A percentile compares a stretch with the other conserved stretches of the same genome.
These are phyloP conservation scores for Neurospora sublineolata DNA, from an alignment of 495 filamentous ascomycete genomes.

Conservation along the genomic window DNA sequence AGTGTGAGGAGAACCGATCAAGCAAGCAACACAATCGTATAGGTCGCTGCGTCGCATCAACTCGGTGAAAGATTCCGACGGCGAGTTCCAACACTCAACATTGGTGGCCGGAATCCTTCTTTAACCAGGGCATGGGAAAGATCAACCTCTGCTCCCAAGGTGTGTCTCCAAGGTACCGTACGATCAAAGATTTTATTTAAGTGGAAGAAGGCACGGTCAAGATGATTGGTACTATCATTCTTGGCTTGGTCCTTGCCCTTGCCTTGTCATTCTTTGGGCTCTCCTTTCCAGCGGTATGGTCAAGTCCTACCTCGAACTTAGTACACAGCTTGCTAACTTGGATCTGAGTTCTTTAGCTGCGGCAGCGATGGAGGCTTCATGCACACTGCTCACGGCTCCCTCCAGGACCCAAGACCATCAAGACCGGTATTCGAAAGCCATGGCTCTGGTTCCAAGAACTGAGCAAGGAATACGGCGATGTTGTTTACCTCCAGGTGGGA, in stretches of 20 bases:
- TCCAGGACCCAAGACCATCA: conserved; percentile 22
- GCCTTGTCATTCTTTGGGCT: background rate
- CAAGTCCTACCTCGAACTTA: background rate
- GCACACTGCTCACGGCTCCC: conserved; percentile 22
- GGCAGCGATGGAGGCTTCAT: conserved; percentile 21
- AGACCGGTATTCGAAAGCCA: conserved; percentile 31
- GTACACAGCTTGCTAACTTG: background rate
- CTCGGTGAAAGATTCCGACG: background rate
- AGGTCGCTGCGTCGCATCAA: background rate
- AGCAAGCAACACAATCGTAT: background rate
- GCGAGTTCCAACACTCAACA: background rate
- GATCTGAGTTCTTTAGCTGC: conserved; percentile 4
- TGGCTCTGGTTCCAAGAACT: conserved; percentile 52
- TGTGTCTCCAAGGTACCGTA: background rate
- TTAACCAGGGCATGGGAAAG: background rate
- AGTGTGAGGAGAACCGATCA: background rate
- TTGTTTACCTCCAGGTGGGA: conserved; percentile 54
- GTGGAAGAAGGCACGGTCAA: background rate
- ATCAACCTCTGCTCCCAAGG: background rate
- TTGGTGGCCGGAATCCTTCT: background rate
- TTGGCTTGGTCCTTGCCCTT: background rate
- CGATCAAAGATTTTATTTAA: background rate
- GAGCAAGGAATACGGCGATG: conserved; percentile 42
- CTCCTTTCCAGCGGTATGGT: background rate
- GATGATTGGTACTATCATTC: background rate